Evolutionary conservation across 805 yeast species (phyloP).

Genomic region (Nematodospora valgi): DNA sequence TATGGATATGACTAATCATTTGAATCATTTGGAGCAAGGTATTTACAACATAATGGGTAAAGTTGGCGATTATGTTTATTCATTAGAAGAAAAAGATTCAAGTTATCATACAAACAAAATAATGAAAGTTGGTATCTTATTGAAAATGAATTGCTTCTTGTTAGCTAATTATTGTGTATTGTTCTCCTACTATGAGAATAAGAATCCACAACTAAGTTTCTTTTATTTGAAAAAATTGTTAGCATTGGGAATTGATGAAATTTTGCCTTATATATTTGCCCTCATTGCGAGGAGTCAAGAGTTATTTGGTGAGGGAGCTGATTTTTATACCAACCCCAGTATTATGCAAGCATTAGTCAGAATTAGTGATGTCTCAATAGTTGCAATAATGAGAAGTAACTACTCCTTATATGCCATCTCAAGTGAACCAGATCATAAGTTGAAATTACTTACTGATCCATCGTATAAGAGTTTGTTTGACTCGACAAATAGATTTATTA

Average conservation of each 20-base stretch:
- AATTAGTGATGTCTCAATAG: conserved; percentile 21
- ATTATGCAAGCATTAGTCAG: conserved; percentile 24
- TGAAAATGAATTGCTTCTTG: conserved; percentile 24
- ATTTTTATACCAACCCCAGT: conserved; percentile 39
- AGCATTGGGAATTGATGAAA: conserved; percentile 22
- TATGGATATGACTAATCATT: conserved; percentile 15
- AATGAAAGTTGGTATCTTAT: conserved; percentile 16
- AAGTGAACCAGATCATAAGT: conserved; percentile 7
- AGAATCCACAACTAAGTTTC: conserved; percentile 26
- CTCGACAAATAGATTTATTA: conserved; percentile 9
- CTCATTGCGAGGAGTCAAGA: conserved; percentile 27
- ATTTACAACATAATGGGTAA: conserved; percentile 23
- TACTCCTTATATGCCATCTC: conserved; percentile 12
- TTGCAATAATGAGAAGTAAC: conserved; percentile 21
- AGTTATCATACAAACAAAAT: conserved; percentile 9
- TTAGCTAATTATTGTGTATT: conserved; percentile 31
- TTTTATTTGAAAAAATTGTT: conserved; percentile 30
- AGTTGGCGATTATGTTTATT: conserved; percentile 30
- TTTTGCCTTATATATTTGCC: conserved; percentile 30
- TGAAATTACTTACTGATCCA: conserved; percentile 6
- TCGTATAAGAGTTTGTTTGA: conserved; percentile 8
- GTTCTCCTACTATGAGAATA: conserved; percentile 36
- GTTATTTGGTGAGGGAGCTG: conserved; percentile 43
- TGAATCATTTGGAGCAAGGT: conserved; percentile 41
- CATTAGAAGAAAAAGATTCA: conserved; percentile 16